Evolutionary conservation across 495 filamentous ascomycete genomes (phyloP).

Genomic region (Trichocladium uniseriatum): DNA sequence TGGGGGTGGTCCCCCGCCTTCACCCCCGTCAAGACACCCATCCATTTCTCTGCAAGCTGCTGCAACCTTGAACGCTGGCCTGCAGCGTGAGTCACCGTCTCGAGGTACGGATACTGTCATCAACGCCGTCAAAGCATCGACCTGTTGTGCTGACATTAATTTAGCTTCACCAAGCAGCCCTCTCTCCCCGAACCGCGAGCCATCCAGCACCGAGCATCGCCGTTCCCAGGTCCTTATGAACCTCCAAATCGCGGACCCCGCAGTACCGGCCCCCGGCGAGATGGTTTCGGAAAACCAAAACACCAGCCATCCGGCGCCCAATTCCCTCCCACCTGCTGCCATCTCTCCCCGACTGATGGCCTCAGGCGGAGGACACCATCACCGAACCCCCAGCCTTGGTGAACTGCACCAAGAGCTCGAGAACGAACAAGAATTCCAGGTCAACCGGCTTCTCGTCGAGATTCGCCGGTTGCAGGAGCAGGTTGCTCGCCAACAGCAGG

Average conservation of each 20-base stretch:
- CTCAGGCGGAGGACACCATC: constrained; percentile 52
- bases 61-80: constrained; percentile 59
- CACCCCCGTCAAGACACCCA: constrained; percentile 46
- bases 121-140: neutral
- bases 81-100: constrained; percentile 53
- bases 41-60: constrained; percentile 58
- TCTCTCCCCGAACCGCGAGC: constrained; percentile 41
- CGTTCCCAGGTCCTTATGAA: constrained; percentile 65
- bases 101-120: constrained; percentile 34
- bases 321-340: constrained; percentile 48
- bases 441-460: constrained; percentile 83
- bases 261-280: constrained; percentile 52
- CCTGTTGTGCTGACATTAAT: constrained; percentile 9
- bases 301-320: constrained; percentile 41
- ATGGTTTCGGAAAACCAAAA: constrained; percentile 41
- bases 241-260: constrained; percentile 61
- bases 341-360: constrained; percentile 48
- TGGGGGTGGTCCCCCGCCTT: constrained; percentile 36
- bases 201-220: constrained; percentile 50
- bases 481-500: constrained; percentile 49
- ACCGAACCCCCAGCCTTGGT: constrained; percentile 68
- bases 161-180: constrained; percentile 49
- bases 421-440: constrained; percentile 90
- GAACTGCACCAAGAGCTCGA: constrained; percentile 94
- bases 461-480: constrained; percentile 83